These are phyloP conservation scores for Fusarium subtropicale DNA, from an alignment of 2,329 filamentous ascomycete species.

Conservation along the genomic window DNA sequence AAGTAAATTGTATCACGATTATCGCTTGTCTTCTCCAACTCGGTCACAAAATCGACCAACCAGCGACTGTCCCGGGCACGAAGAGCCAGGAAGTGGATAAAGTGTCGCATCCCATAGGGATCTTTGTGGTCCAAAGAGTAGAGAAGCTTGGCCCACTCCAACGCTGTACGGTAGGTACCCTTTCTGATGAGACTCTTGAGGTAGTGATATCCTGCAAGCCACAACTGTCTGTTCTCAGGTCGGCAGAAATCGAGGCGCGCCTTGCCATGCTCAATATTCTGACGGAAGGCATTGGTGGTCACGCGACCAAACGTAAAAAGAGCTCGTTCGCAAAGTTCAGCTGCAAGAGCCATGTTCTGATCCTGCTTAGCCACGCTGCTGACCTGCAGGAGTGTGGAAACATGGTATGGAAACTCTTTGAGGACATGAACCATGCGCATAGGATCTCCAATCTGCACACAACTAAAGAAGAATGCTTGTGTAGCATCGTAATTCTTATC, in stretches of 20 bases:
- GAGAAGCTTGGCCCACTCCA: slow-evolving; percentile 92
- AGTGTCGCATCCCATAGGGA: slow-evolving; percentile 83
- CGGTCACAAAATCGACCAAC: slow-evolving; percentile 75
- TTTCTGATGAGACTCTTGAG: slow-evolving; percentile 86
- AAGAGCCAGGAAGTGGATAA: slow-evolving; percentile 87
- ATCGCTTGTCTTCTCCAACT: slow-evolving; percentile 52
- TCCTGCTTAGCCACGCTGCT: slow-evolving; percentile 93
- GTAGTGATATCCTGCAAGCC: slow-evolving; percentile 90
- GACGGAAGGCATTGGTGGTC: slow-evolving; percentile 83
- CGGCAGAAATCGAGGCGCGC: slow-evolving; percentile 84
- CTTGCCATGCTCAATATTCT: slow-evolving; percentile 79
- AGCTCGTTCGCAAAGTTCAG: slow-evolving; percentile 89
- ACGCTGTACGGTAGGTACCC: slow-evolving; percentile 91
- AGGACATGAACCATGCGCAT: slow-evolving; percentile 84
- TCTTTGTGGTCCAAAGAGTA: slow-evolving; percentile 80
- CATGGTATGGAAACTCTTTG: slow-evolving; percentile 75
- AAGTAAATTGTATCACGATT: slow-evolving; percentile 71
- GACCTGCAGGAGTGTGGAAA: slow-evolving; percentile 92
- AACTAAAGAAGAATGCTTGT: slow-evolving; percentile 80
- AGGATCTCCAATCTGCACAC: slow-evolving; percentile 86
- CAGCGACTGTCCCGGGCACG: slow-evolving; percentile 81
- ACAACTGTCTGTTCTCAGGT: slow-evolving; percentile 92
- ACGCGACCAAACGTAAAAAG: slow-evolving; percentile 94
- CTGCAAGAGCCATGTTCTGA: slow-evolving; percentile 84
- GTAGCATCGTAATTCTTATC: slow-evolving; percentile 77